Percentiles rank a stretch among this genome's conserved stretches.
Evolutionary conservation across 2,329 filamentous ascomycete genomes (phyloP).

Genomic region (Trichoderma citrinoviride): DNA sequence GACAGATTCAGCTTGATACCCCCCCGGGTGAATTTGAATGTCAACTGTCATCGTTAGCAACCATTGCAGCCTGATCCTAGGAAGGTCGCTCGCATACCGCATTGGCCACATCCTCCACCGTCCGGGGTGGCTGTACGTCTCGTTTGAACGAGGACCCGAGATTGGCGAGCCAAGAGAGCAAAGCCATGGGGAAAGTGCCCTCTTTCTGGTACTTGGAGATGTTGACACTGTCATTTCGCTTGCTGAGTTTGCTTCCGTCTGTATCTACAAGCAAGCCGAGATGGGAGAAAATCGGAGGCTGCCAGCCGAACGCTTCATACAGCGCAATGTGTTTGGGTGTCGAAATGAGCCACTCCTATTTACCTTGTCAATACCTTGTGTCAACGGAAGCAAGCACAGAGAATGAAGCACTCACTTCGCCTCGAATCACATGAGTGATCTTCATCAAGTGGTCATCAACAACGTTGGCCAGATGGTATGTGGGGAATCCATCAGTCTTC

Average conservation of each 20-base stretch:
- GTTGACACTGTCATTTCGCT: slow-evolving; percentile 62
- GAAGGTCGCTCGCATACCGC: slow-evolving; percentile 49
- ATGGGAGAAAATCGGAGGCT: slow-evolving; percentile 72
- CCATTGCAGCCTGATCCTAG: no score
- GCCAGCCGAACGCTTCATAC: slow-evolving; percentile 77
- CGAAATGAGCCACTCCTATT: slow-evolving; percentile 88
- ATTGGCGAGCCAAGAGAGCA: slow-evolving; percentile 80
- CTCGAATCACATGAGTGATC: slow-evolving; percentile 92
- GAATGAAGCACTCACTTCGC: slow-evolving; percentile 56
- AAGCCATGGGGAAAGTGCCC: slow-evolving; percentile 47
- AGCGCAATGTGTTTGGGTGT: slow-evolving; percentile 71
- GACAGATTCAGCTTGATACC: slow-evolving; percentile 78
- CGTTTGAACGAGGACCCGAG: slow-evolving; percentile 46
- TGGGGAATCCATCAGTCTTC: slow-evolving; percentile 89
- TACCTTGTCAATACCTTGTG: background rate
- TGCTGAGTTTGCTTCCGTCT: slow-evolving; percentile 77
- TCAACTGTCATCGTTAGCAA: slow-evolving; percentile 55
- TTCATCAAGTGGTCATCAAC: slow-evolving; percentile 94
- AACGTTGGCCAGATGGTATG: slow-evolving; percentile 96
- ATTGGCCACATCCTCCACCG: slow-evolving; percentile 65
- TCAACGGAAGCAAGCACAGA: background rate
- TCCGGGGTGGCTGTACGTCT: slow-evolving; percentile 36
- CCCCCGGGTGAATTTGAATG: slow-evolving; percentile 84
- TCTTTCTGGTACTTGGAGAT: slow-evolving; percentile 50
- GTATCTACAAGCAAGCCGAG: slow-evolving; percentile 70